Base-by-base conservation (phyloP, 176 grass and related monocot species). In the Triticum dicoccoides region DNA sequence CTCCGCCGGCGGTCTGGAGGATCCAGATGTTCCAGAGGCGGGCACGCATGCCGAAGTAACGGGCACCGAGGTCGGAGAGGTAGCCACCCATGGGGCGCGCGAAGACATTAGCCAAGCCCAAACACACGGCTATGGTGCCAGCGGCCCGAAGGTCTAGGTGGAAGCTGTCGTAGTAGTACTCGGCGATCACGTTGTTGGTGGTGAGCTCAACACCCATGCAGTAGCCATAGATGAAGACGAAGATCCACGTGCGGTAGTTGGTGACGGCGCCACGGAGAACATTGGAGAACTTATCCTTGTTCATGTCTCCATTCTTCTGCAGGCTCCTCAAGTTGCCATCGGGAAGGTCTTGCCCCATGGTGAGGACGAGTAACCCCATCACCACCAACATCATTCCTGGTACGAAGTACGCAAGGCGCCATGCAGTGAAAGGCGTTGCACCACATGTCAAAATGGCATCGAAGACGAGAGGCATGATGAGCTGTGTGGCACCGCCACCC, bases 1-100 rank as follows among this genome's bases (percentile, higher is more conserved):
- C 91, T 1, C 96, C 96, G 33, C 93, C 96, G 4, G 94, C 89
- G 23, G 93, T 98, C 78, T 98, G 93, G 44, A 98, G 91, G 39
- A 98, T 79, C 96, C 96, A 95, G 33, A 98, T 59, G 86, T 95
- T 98, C 96, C 96, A 98, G 9, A 95, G 88, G 2, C 96, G 91
- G 0, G 86, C 96, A 0, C 96, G 93, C 93, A 95, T 98, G 65
- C 96, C 96, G 47, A 77, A 94, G 62, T 85, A 83, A 0, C 84
- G 69, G 0, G 81, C 96, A 6, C 89, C 88, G 0, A 89, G 5
- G 89, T 98, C 96, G 5, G 96, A 98, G 27, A 87, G 62, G 80
- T 90, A 29, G 2, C 96, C 96, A 3, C 96, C 96, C 12, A 72
- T 10, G 6, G 96, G 96, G 0, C 96, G 82, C 1, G 96, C 88